A percentile compares a stretch with the other conserved stretches of the same genome.
phyloP scores from a whole-genome alignment of 2,329 filamentous ascomycete genomes.

The Metarhizium guizhouense region DNA sequence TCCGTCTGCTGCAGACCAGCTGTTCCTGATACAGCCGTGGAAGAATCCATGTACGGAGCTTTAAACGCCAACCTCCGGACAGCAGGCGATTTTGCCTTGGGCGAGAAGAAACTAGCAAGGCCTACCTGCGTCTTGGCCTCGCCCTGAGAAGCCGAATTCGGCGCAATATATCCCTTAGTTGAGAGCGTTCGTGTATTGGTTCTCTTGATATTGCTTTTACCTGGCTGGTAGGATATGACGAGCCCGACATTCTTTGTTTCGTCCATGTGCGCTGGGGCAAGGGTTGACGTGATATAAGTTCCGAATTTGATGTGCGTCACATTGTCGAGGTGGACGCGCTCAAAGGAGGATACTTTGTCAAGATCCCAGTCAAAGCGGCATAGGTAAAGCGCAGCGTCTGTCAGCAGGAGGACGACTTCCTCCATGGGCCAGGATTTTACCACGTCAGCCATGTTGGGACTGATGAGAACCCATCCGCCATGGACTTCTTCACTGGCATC shows the following conservation, averaged over 20 bases:
- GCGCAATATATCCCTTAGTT: slow-evolving; percentile 29
- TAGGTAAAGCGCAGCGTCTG: slow-evolving; percentile 75
- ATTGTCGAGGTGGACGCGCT: slow-evolving; percentile 70
- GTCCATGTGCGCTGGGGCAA: slow-evolving; percentile 69
- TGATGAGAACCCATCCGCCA: slow-evolving; percentile 81
- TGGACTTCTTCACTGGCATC: slow-evolving; percentile 79
- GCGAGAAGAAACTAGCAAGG: slow-evolving; percentile 33
- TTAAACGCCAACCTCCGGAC: slow-evolving; percentile 44
- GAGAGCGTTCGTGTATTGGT: slow-evolving; percentile 80
- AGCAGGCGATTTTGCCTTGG: slow-evolving; percentile 23
- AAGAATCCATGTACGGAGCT: slow-evolving; percentile 44
- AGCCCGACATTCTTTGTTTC: slow-evolving; percentile 77
- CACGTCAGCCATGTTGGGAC: slow-evolving; percentile 62
- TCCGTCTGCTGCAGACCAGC: slow-evolving; percentile 39
- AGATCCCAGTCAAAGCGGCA: slow-evolving; percentile 92
- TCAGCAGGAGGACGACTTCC: slow-evolving; percentile 80
- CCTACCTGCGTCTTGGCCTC: slow-evolving; percentile 20
- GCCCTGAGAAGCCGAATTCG: slow-evolving; percentile 15
- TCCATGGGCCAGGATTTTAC: slow-evolving; percentile 68
- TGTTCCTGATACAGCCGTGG: slow-evolving; percentile 42
- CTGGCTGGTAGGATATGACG: slow-evolving; percentile 66
- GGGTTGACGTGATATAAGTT: slow-evolving; percentile 82
- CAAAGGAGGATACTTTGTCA: slow-evolving; percentile 89
- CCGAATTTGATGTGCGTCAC: slow-evolving; percentile 67
- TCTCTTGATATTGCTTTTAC: slow-evolving; percentile 61